Base-by-base conservation (phyloP, 2,329 filamentous ascomycete species). In the Colletotrichum sp. region DNA sequence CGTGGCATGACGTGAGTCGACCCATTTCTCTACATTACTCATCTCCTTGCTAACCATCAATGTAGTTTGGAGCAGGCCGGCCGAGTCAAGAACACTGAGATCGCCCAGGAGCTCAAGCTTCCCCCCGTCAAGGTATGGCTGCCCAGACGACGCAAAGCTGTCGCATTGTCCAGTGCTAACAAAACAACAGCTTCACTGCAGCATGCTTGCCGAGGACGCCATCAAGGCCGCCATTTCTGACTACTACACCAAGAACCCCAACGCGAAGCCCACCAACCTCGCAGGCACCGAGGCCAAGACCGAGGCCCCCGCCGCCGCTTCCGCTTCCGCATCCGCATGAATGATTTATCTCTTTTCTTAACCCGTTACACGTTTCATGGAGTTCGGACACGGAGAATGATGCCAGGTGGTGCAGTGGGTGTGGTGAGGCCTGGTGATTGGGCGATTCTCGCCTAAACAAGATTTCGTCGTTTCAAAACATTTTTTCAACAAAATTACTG, bases 41-140 rank as follows among this genome's bases (percentile, higher is more conserved):
- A 16, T 8, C 10, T 12, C 22, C 15, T 22, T 5, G 28, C 16
- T 9, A 26, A 60, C 15, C 24, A 13, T 2, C 6, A 16, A 15
- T n/a, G 9, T 4, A 76, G 86, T 80, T 78, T 99, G 79, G 97
- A 99, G 81, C 95, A 99, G 84, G 97, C 98, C 39, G 93, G 93
- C 71, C 94, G 94, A 87, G 95, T 99, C 81, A 94, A 95, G 88
- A 99, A 99, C 87, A 98, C 96, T 5, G 96, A 99, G 87, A 99
- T 99, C 83, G 97, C 97, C 48, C 98, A 98, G 89, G 98, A 99
- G 88, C 89, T 98, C 73, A 97, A 95, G 83, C 86, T 97, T 82
- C 95, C 95, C 44, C 95, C 95, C 77, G 95, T 98, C 67, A 98
- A 98, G 88, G 95, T 96, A 88, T 65, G 62, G n/a, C n/a, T n/a